A percentile compares a stretch with the other conserved stretches of the same genome.
Evolutionary conservation across 495 filamentous ascomycete genomes (phyloP).

Genomic region (Entonaema liquescens): DNA sequence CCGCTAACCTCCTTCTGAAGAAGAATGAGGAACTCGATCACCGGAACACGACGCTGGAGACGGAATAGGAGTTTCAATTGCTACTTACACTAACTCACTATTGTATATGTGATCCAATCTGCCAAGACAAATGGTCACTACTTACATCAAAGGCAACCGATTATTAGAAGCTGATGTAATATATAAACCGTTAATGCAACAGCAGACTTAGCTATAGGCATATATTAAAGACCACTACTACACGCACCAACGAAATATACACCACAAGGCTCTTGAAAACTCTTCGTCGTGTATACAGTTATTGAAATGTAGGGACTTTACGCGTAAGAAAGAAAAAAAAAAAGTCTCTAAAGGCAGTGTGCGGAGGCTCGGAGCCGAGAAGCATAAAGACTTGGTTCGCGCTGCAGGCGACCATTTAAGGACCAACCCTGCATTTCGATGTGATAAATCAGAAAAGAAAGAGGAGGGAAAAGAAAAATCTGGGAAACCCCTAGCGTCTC

Average conservation of each 20-base stretch:
- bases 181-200: neutral
- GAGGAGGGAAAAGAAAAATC: conserved; percentile 2
- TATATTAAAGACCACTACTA: neutral
- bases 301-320: conserved; percentile 12
- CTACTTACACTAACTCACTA: neutral
- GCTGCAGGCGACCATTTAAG: conserved; percentile 38
- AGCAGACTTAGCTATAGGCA: neutral
- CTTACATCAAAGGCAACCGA: neutral
- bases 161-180: neutral
- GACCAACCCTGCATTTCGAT: conserved; percentile 30
- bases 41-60: neutral
- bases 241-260: neutral
- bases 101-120: neutral
- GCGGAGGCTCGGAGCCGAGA: conserved; percentile 37
- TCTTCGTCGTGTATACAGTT: conserved; percentile 12
- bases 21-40: neutral
- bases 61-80: conserved; percentile 1
- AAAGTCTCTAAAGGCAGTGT: conserved; percentile 6
- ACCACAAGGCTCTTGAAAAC: neutral
- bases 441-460: conserved; percentile 37
- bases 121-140: neutral
- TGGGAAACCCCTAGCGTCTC: neutral
- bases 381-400: conserved; percentile 33
- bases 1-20: neutral
- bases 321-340: conserved; percentile 4